These are phyloP conservation scores for Abrus precatorius DNA, from an alignment of 306 rosid species.

Conservation along the genomic window DNA sequence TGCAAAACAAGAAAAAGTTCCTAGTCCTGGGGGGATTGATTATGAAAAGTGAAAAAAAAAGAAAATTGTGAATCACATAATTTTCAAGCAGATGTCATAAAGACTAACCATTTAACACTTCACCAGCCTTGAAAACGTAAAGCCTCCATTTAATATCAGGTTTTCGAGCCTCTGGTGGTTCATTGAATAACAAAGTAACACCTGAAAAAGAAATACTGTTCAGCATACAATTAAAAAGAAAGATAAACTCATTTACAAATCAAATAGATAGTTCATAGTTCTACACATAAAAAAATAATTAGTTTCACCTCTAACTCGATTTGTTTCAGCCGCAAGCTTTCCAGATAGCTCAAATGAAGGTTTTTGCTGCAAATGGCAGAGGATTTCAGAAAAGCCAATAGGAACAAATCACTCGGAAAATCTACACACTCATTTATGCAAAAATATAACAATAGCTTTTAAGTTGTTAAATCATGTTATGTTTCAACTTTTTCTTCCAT, in stretches of 20 bases:
- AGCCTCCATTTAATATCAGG: conserved; percentile 95
- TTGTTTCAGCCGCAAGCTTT: conserved; percentile 96
- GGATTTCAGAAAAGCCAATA: conserved; percentile 41
- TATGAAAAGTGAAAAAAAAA: background rate
- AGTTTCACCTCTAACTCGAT: conserved; percentile 80
- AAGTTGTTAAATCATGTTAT: conserved; percentile 22
- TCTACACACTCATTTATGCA: conserved; percentile 6
- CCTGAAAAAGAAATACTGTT: conserved; percentile 60
- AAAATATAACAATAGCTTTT: conserved; percentile 14
- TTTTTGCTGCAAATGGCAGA: conserved; percentile 70
- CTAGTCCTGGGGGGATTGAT: background rate
- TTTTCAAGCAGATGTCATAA: background rate
- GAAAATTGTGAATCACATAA: background rate
- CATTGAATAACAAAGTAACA: conserved; percentile 78
- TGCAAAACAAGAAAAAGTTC: background rate
- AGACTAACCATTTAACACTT: conserved; percentile 83
- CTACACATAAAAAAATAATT: background rate
- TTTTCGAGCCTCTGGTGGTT: conserved; percentile 87
- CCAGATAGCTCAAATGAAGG: conserved; percentile 99
- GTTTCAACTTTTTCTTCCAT: conserved; percentile 1
- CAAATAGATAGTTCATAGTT: conserved; percentile 5
- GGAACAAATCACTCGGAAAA: conserved; percentile 23
- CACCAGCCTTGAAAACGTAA: conserved; percentile 97
- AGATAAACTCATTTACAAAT: conserved; percentile 7
- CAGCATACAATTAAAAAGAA: conserved; percentile 40